Conservation (phyloP, 805 yeast genomes). For the Zygoascus tannicola region DNA sequence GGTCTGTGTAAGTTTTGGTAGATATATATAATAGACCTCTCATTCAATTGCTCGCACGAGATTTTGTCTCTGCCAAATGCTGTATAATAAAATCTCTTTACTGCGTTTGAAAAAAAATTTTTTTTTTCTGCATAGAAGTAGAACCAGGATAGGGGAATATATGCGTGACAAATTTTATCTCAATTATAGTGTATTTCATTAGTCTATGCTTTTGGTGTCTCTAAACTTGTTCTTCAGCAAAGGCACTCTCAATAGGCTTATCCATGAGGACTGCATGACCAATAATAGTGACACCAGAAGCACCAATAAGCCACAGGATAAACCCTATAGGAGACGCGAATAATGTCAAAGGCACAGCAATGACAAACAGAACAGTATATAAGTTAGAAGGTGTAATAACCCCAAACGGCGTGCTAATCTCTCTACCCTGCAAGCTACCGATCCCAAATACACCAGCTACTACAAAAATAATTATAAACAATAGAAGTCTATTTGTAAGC, state of each 20-base stretch:
- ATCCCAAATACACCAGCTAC: conserved; percentile 72
- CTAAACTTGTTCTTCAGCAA: conserved; percentile 60
- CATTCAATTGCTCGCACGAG: too few species aligned
- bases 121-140: too few species aligned
- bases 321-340: conserved; percentile 86
- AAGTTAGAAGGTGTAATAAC: conserved; percentile 67
- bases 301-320: conserved; percentile 84
- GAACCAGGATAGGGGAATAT: too few species aligned
- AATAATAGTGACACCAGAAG: conserved; percentile 66
- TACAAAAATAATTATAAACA: conserved; percentile 70
- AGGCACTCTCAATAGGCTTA: conserved; percentile 91
- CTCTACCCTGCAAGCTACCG: conserved; percentile 70
- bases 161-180: too few species aligned
- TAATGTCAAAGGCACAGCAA: conserved; percentile 74
- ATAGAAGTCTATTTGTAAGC: conserved; percentile 71
- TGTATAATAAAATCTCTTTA: too few species aligned
- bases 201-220: too few species aligned
- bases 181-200: too few species aligned
- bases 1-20: too few species aligned
- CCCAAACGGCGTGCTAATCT: conserved; percentile 60
- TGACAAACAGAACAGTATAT: conserved; percentile 69
- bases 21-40: too few species aligned
- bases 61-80: too few species aligned
- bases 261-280: conserved; percentile 88
- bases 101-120: too few species aligned